Percentiles rank a stretch among this genome's conserved stretches.
These are phyloP conservation scores for Agaricus subrufescens DNA, from an alignment of 768 basidiomycete genomes.

Conservation along the genomic window DNA sequence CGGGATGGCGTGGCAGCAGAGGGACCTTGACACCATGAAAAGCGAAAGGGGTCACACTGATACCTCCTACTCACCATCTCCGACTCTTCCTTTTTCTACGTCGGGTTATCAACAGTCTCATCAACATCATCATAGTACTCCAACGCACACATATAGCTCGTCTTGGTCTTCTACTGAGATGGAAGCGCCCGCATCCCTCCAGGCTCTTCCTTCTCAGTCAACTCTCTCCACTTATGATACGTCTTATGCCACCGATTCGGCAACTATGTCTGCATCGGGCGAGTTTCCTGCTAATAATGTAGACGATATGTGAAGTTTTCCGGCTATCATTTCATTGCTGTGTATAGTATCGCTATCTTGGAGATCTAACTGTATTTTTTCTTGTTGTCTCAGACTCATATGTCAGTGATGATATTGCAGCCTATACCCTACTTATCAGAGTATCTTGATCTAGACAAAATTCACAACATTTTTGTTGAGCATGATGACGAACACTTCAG, in stretches of 20 bases:
- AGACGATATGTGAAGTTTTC: conserved; percentile 23
- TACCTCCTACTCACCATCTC: conserved; percentile 29
- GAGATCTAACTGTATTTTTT: conserved; percentile 1
- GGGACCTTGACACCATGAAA: conserved; percentile 13
- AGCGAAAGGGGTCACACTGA: conserved; percentile 24
- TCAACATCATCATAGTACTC: conserved; percentile 4
- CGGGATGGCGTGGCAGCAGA: conserved; percentile 30
- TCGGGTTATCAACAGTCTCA: conserved; percentile 29
- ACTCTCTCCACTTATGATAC: conserved; percentile 27
- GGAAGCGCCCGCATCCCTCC: conserved; percentile 26
- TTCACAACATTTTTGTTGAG: background rate
- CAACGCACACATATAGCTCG: conserved; percentile 31
- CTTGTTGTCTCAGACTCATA: background rate
- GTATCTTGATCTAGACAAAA: background rate
- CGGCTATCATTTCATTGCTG: background rate
- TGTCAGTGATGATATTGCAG: background rate
- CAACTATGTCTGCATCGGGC: conserved; percentile 36
- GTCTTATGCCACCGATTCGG: conserved; percentile 27
- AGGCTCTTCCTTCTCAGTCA: conserved; percentile 24
- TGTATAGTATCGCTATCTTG: conserved; percentile 10
- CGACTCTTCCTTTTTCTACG: conserved; percentile 30
- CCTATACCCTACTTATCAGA: conserved; percentile 3
- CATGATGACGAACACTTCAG: no score
- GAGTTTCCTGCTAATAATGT: conserved; percentile 31
- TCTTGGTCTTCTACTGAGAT: conserved; percentile 35